Evolutionary conservation across 768 basidiomycete species (phyloP).

Genomic region (Suillus subaureus): DNA sequence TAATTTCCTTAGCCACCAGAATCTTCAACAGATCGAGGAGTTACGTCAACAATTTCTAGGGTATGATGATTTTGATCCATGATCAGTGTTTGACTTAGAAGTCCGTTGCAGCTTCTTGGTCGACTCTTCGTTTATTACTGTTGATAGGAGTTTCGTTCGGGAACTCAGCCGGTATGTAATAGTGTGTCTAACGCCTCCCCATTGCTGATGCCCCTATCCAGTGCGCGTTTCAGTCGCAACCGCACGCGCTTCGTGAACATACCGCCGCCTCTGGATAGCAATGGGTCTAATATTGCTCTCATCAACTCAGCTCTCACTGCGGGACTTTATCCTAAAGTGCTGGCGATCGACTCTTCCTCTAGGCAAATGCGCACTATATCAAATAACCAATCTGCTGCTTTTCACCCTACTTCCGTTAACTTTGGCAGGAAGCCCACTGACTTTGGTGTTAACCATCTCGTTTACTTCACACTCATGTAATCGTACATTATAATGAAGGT

Average conservation of each 20-base stretch:
- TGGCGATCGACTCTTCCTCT: constrained; percentile 62
- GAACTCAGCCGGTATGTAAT: constrained; percentile 65
- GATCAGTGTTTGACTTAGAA: constrained; percentile 8
- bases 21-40: constrained; percentile 95
- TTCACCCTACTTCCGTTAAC: constrained; percentile 94
- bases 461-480: constrained; percentile 89
- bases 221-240: constrained; percentile 74
- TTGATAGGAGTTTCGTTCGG: constrained; percentile 61
- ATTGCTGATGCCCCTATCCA: constrained; percentile 27
- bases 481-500: constrained; percentile 20
- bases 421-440: constrained; percentile 69
- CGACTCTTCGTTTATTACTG: constrained; percentile 83
- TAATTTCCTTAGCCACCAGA: constrained; percentile 88
- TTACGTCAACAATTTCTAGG: constrained; percentile 88
- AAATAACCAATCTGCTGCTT: constrained; percentile 76
- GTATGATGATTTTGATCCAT: constrained; percentile 36
- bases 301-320: constrained; percentile 83
- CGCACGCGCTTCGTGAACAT: constrained; percentile 76
- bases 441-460: constrained; percentile 72
- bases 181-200: neutral
- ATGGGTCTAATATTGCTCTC: constrained; percentile 65
- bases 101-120: constrained; percentile 67
- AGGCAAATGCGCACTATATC: constrained; percentile 76
- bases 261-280: constrained; percentile 69
- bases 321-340: constrained; percentile 89